Evolutionary conservation across 1,284 basidiomycete species (phyloP), one percentile per base, ranked within the genome.

Genomic region (Ceratobasidium papillatum): DNA sequence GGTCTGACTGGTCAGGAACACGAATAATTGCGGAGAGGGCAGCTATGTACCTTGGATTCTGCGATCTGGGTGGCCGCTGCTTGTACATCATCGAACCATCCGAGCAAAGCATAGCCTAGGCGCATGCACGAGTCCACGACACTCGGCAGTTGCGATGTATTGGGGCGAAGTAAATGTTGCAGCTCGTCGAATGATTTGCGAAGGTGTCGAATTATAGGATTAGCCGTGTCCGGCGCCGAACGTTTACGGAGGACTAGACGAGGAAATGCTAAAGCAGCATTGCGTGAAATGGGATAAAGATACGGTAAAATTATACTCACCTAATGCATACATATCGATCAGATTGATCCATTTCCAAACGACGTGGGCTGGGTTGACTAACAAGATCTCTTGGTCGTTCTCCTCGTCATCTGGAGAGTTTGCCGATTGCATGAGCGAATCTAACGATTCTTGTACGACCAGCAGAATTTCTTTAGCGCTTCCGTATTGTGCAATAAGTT

Each of bases 231-330:
- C 34, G 56, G 22, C 17, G 68, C 68, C 54, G 68, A 71, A 38
- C 68, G 54, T 71, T 71, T 71, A 17, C 68, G 54, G 36, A 54
- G 68, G 30, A 71, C 56, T 12, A 71, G 36, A 9, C 68, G 68
- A 3, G 68, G 54, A 49, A 71, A 71, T 9, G 68, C 68, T 71
- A 38, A 27, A 47, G n/a, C n/a, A 7, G 7, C 36, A 27, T 11
- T 19, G 7, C 3, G 4, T 52, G 1, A 25, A 34, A 22, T 41
- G 34, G 2, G 32, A 14, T 27, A 47, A 61, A 49, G 22, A 27
- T 2, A 36, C 2, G 5, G 17, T 22, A 25, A 25, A 4, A 32
- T 32, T 51, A 3, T 3, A 49, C 54, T 25, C 30, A 72, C 68
- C 68, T 19, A 49, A 36, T 3, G 41, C 49, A 25, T 61, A 47